phyloP scores from a whole-genome alignment of 441 rosid species.

The Arabidopsis hybrid region DNA sequence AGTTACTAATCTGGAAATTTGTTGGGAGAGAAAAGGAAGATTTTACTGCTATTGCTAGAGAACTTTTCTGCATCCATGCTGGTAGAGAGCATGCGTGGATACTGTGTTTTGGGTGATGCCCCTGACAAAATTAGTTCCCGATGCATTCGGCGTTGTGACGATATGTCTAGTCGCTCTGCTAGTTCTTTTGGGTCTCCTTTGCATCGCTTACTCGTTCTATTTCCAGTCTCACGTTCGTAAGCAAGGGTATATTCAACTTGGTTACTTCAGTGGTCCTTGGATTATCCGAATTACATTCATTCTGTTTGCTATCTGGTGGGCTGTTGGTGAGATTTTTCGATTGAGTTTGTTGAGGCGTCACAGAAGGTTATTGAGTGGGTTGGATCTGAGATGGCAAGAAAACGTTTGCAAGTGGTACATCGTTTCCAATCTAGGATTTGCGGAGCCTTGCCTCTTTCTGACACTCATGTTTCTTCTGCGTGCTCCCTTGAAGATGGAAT shows the following conservation, averaged over 20 bases:
- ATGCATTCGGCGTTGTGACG: constrained; percentile 97
- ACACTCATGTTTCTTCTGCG: constrained; percentile 88
- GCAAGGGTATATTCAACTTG: constrained; percentile 59
- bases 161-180: constrained; percentile 83
- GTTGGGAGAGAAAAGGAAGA: constrained; percentile 39
- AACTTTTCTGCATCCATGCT: constrained; percentile 86
- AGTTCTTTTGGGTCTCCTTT: constrained; percentile 74
- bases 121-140: constrained; percentile 93
- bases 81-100: constrained; percentile 99
- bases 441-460: constrained; percentile 95
- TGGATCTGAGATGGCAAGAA: constrained; percentile 85
- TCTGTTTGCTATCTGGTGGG: constrained; percentile 88
- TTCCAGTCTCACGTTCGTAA: constrained; percentile 73
- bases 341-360: constrained; percentile 72
- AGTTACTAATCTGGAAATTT: constrained; percentile 35
- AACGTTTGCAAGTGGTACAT: constrained; percentile 88
- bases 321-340: constrained; percentile 78
- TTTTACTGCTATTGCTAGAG: constrained; percentile 47
- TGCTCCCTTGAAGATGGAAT: constrained; percentile 88
- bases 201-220: constrained; percentile 81
- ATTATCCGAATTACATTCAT: constrained; percentile 79
- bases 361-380: constrained; percentile 61
- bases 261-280: constrained; percentile 93
- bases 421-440: constrained; percentile 92
- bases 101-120: constrained; percentile 99